Evolutionary conservation across 192 early-diverging fungal species (phyloP).

Genomic region (Spizellomyces punctatus): DNA sequence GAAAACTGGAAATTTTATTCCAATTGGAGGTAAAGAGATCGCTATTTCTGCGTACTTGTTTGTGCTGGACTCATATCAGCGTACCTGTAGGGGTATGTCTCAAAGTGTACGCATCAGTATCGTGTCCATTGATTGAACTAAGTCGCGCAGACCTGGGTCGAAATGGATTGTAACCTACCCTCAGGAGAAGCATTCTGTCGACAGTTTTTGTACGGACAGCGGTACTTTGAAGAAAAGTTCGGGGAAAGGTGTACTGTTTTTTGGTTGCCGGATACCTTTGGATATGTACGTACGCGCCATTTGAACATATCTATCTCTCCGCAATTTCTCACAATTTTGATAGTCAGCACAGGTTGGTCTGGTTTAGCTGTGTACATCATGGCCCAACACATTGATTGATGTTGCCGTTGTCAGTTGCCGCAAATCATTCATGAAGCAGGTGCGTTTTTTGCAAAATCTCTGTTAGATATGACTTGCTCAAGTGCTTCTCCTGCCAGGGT

Average conservation of each 20-base stretch:
- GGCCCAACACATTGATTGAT: not conserved
- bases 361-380: not conserved
- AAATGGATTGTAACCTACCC: constrained; percentile 99
- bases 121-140: no score
- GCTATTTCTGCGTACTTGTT: constrained; percentile 32
- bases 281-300: constrained; percentile 60
- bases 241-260: constrained; percentile 63
- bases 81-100: no score
- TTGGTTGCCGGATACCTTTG: constrained; percentile 96
- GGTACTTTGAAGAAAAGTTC: constrained; percentile 76
- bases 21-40: constrained; percentile 71
- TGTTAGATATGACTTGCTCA: constrained; percentile 13
- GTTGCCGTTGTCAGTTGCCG: constrained; percentile 60
- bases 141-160: constrained; percentile 76
- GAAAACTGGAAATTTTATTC: constrained; percentile 80
- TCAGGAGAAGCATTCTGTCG: constrained; percentile 92
- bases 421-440: constrained; percentile 78
- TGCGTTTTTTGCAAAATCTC: constrained; percentile 8
- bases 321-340: constrained; percentile 18
- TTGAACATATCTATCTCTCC: no score
- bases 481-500: not conserved
- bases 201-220: constrained; percentile 93
- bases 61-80: not conserved
- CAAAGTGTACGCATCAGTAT: no score
- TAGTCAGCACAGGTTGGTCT: constrained; percentile 24